These are phyloP conservation scores for Yamadazyma oceani DNA, from an alignment of 1,139 yeast species.

Conservation along the genomic window DNA sequence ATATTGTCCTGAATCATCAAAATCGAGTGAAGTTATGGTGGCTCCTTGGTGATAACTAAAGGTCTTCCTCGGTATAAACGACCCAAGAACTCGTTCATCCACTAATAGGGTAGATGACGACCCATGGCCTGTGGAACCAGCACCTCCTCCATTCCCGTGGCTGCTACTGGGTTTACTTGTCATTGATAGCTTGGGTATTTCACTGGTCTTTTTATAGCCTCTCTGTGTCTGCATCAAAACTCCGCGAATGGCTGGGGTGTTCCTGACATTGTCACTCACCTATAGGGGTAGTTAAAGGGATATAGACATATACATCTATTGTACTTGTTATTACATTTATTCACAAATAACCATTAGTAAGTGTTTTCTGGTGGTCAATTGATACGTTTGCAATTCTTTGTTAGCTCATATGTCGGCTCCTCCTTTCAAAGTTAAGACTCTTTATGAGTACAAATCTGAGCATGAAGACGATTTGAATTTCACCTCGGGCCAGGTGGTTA, in stretches of 20 bases:
- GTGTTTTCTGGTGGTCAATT: background rate
- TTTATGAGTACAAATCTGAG: conserved; percentile 73
- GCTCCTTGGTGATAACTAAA: conserved; percentile 58
- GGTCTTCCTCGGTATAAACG: conserved; percentile 58
- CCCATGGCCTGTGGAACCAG: too few species aligned
- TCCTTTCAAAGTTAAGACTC: conserved; percentile 73
- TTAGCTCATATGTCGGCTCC: conserved; percentile 9
- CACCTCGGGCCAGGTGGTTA: conserved; percentile 62
- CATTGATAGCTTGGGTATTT: too few species aligned
- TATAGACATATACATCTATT: too few species aligned
- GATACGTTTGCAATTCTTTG: background rate
- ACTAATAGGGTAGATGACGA: conserved; percentile 26
- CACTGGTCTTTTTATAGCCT: too few species aligned
- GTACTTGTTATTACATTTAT: too few species aligned
- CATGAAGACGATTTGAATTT: conserved; percentile 84
- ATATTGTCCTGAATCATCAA: conserved; percentile 82
- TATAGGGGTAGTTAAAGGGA: conserved; percentile 3
- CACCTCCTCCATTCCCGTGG: too few species aligned
- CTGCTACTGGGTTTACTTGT: too few species aligned
- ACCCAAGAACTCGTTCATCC: conserved; percentile 41
- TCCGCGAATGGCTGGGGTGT: too few species aligned
- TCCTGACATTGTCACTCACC: background rate
- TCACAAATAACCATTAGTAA: too few species aligned
- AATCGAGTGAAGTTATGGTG: conserved; percentile 77
- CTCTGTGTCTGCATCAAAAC: too few species aligned